A percentile compares a stretch with the other conserved stretches of the same genome.
phyloP scores from a whole-genome alignment of 768 basidiomycete genomes.

The Lentinula lateritia region DNA sequence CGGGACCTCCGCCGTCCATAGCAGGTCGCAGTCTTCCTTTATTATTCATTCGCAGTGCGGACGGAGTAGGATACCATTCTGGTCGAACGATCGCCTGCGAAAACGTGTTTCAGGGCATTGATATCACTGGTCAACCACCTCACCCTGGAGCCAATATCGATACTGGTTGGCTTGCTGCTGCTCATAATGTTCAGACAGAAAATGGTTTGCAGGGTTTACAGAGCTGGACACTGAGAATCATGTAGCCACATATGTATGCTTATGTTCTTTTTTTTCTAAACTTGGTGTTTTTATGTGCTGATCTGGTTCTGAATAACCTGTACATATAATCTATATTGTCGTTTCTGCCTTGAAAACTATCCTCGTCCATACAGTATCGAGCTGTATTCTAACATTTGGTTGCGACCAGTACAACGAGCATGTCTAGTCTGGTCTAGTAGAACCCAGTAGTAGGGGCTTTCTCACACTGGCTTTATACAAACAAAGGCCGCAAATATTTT shows the following conservation, averaged over 20 bases:
- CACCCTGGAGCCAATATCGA: constrained; percentile 46
- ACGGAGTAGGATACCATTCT: constrained; percentile 88
- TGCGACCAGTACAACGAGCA: too few relatives aligned
- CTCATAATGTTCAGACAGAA: constrained; percentile 60
- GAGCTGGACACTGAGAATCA: constrained; percentile 73
- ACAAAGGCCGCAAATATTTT: neutral
- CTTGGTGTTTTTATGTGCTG: neutral
- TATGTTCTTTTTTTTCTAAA: constrained; percentile 19
- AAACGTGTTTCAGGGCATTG: constrained; percentile 69
- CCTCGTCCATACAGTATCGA: too few relatives aligned
- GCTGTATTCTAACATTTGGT: neutral
- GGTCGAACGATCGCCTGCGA: constrained; percentile 81
- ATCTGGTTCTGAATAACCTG: constrained; percentile 9
- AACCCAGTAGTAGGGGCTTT: neutral
- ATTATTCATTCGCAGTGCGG: constrained; percentile 73
- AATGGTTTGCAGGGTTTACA: constrained; percentile 45
- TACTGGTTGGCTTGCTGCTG: constrained; percentile 69
- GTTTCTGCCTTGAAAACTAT: constrained; percentile 18
- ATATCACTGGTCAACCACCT: constrained; percentile 47
- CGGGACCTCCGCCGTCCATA: constrained; percentile 42
- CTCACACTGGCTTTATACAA: neutral
- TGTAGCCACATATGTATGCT: constrained; percentile 35
- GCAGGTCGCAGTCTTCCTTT: constrained; percentile 69
- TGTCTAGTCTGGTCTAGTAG: neutral
- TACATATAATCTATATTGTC: constrained; percentile 19